Evolutionary conservation across 768 basidiomycete genomes (phyloP).

Genomic region (Calvatia gigantea): DNA sequence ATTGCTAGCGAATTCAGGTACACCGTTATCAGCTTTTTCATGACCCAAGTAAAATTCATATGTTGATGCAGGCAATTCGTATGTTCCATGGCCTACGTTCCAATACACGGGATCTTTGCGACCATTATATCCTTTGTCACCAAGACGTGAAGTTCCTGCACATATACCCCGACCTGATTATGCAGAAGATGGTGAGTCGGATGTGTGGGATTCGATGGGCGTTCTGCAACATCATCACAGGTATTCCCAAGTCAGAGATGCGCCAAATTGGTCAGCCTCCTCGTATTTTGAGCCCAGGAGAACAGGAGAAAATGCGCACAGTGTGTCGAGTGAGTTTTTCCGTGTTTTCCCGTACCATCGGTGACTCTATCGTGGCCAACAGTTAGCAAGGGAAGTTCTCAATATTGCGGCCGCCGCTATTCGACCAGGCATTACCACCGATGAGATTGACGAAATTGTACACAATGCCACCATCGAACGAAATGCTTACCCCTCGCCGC

Average conservation of each 20-base stretch:
- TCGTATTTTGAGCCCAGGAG: slow-evolving; percentile 61
- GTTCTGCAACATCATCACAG: slow-evolving; percentile 30
- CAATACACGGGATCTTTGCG: slow-evolving; percentile 76
- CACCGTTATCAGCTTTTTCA: neutral
- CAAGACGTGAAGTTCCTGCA: slow-evolving; percentile 70
- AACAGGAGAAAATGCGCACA: slow-evolving; percentile 86
- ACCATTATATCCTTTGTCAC: slow-evolving; percentile 86
- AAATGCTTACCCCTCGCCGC: slow-evolving; percentile 89
- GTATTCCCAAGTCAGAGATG: slow-evolving; percentile 57
- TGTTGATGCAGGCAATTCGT: slow-evolving; percentile 56
- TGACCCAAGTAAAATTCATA: too few relatives aligned
- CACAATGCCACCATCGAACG: slow-evolving; percentile 90
- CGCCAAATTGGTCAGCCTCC: slow-evolving; percentile 58
- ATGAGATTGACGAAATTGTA: slow-evolving; percentile 90
- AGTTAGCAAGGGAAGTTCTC: slow-evolving; percentile 92
- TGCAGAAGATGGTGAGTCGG: slow-evolving; percentile 45
- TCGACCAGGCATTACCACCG: slow-evolving; percentile 91
- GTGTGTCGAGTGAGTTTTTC: slow-evolving; percentile 70
- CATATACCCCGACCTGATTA: slow-evolving; percentile 91
- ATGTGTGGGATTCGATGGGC: slow-evolving; percentile 9
- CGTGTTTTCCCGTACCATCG: neutral
- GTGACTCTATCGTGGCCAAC: neutral
- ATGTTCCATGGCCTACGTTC: slow-evolving; percentile 76
- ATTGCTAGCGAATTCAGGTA: neutral
- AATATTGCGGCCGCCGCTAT: slow-evolving; percentile 86